These are phyloP conservation scores for Solanum chaucha DNA, from an alignment of 257 asterid genomes.

Conservation along the genomic window DNA sequence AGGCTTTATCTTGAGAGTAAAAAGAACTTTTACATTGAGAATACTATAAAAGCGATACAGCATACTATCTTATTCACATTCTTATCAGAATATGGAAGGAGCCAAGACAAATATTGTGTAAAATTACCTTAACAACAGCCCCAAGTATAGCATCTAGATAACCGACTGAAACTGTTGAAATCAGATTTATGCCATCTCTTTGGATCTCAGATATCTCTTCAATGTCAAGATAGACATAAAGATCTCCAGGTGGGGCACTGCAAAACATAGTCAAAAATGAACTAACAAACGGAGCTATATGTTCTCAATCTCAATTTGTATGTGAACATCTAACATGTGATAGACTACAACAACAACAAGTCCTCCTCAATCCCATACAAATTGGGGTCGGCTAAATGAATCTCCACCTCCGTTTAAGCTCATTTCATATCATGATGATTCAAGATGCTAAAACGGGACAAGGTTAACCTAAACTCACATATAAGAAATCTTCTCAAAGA, in stretches of 20 bases:
- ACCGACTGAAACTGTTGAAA: slow-evolving; percentile 62
- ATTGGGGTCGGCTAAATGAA: neutral
- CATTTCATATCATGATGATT: neutral
- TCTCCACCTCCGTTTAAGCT: neutral
- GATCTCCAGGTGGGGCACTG: slow-evolving; percentile 93
- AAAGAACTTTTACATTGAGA: neutral
- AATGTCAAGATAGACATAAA: slow-evolving; percentile 88
- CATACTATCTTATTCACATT: neutral
- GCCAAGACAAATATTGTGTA: neutral
- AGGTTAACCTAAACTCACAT: neutral
- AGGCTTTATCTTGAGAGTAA: neutral
- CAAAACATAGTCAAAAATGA: slow-evolving; percentile 1
- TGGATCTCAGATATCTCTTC: slow-evolving; percentile 90
- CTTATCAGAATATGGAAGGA: neutral
- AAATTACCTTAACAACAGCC: slow-evolving; percentile 51
- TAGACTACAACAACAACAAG: neutral
- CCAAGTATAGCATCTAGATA: slow-evolving; percentile 95
- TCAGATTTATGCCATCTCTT: slow-evolving; percentile 91
- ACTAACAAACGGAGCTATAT: neutral
- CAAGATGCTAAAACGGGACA: neutral
- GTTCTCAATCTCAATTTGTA: neutral
- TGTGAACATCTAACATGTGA: neutral
- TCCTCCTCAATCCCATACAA: neutral
- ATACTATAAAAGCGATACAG: neutral
- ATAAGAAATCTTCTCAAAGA: neutral